Evolutionary conservation across 2,329 filamentous ascomycete species (phyloP).

Genomic region (Ophiocordyceps camponoti-rufipedis): DNA sequence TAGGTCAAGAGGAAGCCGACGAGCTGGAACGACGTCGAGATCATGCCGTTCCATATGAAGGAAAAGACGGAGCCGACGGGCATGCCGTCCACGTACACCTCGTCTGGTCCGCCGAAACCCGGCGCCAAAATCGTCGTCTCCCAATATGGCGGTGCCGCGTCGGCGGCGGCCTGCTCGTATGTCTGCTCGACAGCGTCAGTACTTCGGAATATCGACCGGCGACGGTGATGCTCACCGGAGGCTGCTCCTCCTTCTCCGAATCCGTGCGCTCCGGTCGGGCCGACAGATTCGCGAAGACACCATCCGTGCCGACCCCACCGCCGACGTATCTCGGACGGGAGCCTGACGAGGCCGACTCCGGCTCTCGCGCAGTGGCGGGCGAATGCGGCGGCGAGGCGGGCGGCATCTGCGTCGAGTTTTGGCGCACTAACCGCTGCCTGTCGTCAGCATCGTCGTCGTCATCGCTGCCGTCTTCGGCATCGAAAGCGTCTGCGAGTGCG

Average conservation of each 20-base stretch:
- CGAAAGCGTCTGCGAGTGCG: constrained; percentile 85
- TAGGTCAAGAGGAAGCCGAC: constrained; percentile 97
- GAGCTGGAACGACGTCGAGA: constrained; percentile 92
- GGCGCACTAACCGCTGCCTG: constrained; percentile 69
- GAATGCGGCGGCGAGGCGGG: background rate
- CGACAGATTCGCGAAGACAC: constrained; percentile 87
- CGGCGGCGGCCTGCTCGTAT: constrained; percentile 94
- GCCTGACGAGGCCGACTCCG: constrained; percentile 11
- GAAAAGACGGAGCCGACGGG: constrained; percentile 78
- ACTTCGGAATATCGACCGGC: background rate
- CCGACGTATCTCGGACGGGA: constrained; percentile 39
- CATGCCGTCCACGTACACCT: constrained; percentile 93
- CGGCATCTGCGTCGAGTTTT: constrained; percentile 22
- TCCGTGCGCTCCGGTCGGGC: constrained; percentile 74
- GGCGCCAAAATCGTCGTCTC: constrained; percentile 95
- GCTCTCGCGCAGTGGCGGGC: background rate
- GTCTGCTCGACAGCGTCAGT: constrained; percentile 39
- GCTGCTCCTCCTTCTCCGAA: constrained; percentile 70
- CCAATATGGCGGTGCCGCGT: constrained; percentile 95
- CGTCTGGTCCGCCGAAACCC: constrained; percentile 73
- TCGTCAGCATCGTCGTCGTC: constrained; percentile 53
- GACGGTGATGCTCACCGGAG: constrained; percentile 52
- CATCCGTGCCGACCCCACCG: constrained; percentile 66
- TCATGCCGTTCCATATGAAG: constrained; percentile 88
- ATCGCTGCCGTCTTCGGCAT: constrained; percentile 59